Evolutionary conservation across 805 yeast species (phyloP), one percentile per base, ranked within the genome.

Genomic region (Isabelozyma rhagii): DNA sequence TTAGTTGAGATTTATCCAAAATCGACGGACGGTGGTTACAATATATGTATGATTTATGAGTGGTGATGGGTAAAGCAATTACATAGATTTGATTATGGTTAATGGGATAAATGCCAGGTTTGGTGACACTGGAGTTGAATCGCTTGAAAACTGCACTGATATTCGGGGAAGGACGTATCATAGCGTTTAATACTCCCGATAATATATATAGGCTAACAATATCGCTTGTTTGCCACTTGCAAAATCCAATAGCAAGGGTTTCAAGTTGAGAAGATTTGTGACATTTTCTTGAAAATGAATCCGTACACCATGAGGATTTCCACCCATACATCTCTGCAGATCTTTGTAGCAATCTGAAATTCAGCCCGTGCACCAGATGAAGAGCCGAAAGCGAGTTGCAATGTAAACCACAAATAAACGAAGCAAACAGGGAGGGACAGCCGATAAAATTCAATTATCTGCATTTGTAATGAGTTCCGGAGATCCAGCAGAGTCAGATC

Each of bases 31-130:
- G 73, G 58, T 83, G 84, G 64, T 86, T 87, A 68, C 89, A 88
- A 62, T 84, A 84, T 25, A 91, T 66, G 63, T 81, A 85, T 3
- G 88, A 77, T 51, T 78, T 77, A 46, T 73, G 63, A 3, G 81
- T 71, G 5, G 93, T 84, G 27, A 91, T 72, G 6, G 97, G 97
- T 5, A 90, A 70, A 3, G 89, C 80, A 10, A 88, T 68, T 29
- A 92, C 66, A 55, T 85, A 81, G 56, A 87, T 82, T 3, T 82
- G 75, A 47, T 78, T 70, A 41, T 61, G 64, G 59, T 52, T 45
- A 34, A 45, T 41, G 40, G 21, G 6, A 38, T 31, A 10, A 9
- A 41, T 10, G 14, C 41, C 13, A 28, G 21, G 31, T 41, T 27
- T n/a, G 27, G 17, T 41, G 10, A n/a, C 4, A 13, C 36, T 31